phyloP scores from a whole-genome alignment of 2,329 filamentous ascomycete species.

The Fusarium decemcellulare region DNA sequence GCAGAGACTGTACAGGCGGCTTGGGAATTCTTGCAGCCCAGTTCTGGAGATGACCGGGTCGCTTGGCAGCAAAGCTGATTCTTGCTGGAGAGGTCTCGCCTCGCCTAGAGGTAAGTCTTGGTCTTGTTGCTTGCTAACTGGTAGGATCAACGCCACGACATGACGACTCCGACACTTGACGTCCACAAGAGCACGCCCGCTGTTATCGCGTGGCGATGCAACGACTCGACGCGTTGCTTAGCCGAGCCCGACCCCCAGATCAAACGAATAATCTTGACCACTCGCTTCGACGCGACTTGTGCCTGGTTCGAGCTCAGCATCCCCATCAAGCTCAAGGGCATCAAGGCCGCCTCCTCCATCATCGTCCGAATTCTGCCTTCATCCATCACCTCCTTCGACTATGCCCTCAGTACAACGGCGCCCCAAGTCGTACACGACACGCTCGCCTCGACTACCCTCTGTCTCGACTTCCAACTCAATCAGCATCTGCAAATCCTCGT shows the following conservation, averaged over 20 bases:
- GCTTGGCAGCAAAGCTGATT: conserved; percentile 37
- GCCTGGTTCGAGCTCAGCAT: conserved; percentile 22
- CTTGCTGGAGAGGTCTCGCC: conserved; percentile 8
- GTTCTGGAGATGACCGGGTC: conserved; percentile 26
- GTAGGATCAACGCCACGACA: conserved; percentile 1
- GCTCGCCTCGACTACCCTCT: conserved; percentile 10
- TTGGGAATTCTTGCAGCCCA: conserved; percentile 28
- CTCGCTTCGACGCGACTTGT: conserved; percentile 11
- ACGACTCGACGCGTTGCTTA: neutral
- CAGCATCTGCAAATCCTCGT: conserved; percentile 8
- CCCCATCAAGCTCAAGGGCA: conserved; percentile 27
- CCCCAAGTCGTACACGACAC: neutral
- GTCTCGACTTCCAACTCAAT: conserved; percentile 9
- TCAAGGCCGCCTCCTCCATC: conserved; percentile 8
- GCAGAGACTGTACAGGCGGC: conserved; percentile 27
- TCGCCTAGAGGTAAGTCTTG: neutral
- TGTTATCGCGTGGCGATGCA: conserved; percentile 18
- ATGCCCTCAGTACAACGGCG: neutral
- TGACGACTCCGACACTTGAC: conserved; percentile 17
- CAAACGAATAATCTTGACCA: neutral
- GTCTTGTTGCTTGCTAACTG: conserved; percentile 7
- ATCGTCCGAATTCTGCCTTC: conserved; percentile 14
- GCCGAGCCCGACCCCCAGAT: conserved; percentile 18
- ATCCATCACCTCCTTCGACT: conserved; percentile 10
- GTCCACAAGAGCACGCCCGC: conserved; percentile 17